Evolutionary conservation across 2,329 filamentous ascomycete species (phyloP).

Genomic region (Teratosphaeria pseudoeucalypti): DNA sequence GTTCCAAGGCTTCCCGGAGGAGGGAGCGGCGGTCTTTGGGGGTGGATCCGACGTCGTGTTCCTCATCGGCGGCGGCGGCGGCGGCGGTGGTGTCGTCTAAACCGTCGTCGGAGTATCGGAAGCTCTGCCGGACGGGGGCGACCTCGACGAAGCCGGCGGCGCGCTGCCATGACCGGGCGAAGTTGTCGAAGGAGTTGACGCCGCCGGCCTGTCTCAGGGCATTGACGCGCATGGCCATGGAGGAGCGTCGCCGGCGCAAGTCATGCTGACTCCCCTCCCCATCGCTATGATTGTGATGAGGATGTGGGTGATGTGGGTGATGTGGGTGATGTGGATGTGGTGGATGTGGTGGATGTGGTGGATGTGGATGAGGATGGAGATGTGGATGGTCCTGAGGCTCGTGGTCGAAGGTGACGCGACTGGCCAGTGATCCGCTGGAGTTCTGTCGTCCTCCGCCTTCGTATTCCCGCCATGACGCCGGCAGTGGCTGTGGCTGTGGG

Average conservation of each 20-base stretch:
- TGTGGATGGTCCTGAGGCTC: constrained; percentile 13
- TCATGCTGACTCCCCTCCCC: constrained; percentile 13
- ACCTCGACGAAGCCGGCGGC: constrained; percentile 83
- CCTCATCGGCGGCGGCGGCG: constrained; percentile 38
- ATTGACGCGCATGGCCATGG: constrained; percentile 40
- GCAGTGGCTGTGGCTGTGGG: constrained; percentile 14
- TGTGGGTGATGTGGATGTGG: no score
- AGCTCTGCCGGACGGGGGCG: constrained; percentile 66
- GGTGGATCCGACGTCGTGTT: constrained; percentile 12
- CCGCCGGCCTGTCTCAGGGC: constrained; percentile 64
- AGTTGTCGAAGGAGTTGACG: constrained; percentile 88
- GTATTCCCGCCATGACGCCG: constrained; percentile 38
- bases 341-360: no score
- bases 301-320: no score
- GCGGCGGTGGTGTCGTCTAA: constrained; percentile 34
- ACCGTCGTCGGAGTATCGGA: constrained; percentile 44
- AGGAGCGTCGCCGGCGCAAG: constrained; percentile 35
- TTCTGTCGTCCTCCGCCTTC: constrained; percentile 31
- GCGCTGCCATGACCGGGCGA: constrained; percentile 83
- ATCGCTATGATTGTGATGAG: not conserved
- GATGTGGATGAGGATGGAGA: no score
- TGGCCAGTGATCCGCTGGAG: constrained; percentile 29
- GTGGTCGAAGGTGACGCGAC: constrained; percentile 20
- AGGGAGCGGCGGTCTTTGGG: constrained; percentile 32
- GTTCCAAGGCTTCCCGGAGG: constrained; percentile 30